Evolutionary conservation across 441 rosid species (phyloP), one percentile per base, ranked within the genome.

Genomic region (Brassica hybrid): DNA sequence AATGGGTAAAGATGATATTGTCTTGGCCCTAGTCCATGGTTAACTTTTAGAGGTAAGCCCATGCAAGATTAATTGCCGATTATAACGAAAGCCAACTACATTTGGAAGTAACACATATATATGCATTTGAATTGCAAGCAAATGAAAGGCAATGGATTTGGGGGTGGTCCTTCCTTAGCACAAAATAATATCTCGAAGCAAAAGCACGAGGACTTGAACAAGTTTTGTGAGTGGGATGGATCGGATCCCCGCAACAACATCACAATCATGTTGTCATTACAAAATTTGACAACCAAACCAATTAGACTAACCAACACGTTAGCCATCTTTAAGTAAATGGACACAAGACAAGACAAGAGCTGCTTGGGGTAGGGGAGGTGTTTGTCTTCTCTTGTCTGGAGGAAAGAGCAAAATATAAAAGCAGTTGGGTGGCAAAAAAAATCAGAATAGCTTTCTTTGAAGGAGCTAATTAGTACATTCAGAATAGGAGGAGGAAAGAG

Each of bases 351-450:
- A 43, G 50, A 10, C 13, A 38, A 9, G 45, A 38, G 45, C 13
- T 38, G 45, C 45, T 36, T 36, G 38, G 38, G 38, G 27, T 25
- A n/a, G 27, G 27, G 27, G 27, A 30, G 34, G 5, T 30, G 62
- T 72, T 76, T 80, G 76, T 66, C 19, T 9, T 54, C 23, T 21
- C 23, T 21, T 21, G 23, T 21, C 23, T 21, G 23, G 23, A 21
- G 23, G 23, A 21, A 21, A 21, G 23, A 21, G 23, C 23, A 2
- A 21, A 21, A 21, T 2, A 21, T 21, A 2, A 21, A 21, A 21
- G 23, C 62, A 21, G 23, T 21, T 21, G 23, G 23, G 2, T 21
- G 23, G 1, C 23, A 21, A 21, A 21, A 21, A 19, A 1, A 19
- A 30, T 25, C 27, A 25, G 27, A 25, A 25, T 25, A 25, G 27